Conservation (phyloP, 352 stramenopile genomes). For the Phytophthora nicotianae region DNA sequence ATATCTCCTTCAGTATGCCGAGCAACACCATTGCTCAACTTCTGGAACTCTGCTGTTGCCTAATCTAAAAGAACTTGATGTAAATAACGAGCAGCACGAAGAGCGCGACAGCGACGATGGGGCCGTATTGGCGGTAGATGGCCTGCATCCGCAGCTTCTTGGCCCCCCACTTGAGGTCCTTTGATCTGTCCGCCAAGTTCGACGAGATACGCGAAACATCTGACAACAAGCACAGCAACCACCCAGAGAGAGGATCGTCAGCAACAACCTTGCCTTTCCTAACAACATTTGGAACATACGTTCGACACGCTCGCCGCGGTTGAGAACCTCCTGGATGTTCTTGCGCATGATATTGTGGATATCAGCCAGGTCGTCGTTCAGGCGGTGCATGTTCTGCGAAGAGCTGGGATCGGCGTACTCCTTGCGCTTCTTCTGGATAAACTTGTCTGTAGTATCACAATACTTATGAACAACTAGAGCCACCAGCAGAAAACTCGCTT, state of each 20-base stretch:
- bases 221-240: too few species aligned
- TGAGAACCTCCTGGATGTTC: slow-evolving; percentile 97
- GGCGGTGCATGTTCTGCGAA: slow-evolving; percentile 94
- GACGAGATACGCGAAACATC: slow-evolving; percentile 90
- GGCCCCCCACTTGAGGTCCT: slow-evolving; percentile 97
- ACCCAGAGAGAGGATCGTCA: slow-evolving; percentile 16
- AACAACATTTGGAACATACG: slow-evolving; percentile 44
- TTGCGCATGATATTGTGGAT: slow-evolving; percentile 99
- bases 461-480: slow-evolving; percentile 1
- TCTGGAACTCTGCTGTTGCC: not conserved
- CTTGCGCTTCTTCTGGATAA: slow-evolving; percentile 98
- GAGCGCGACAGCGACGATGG: slow-evolving; percentile 78
- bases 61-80: slow-evolving; percentile 90
- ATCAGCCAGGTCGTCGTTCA: slow-evolving; percentile 98
- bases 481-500: not conserved
- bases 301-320: slow-evolving; percentile 89
- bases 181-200: slow-evolving; percentile 93
- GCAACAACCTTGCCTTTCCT: not conserved
- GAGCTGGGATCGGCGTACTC: slow-evolving; percentile 97
- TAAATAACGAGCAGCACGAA: slow-evolving; percentile 91
- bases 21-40: slow-evolving; percentile 7
- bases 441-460: slow-evolving; percentile 83
- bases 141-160: slow-evolving; percentile 93
- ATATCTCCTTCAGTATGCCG: slow-evolving; percentile 7
- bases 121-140: slow-evolving; percentile 89